Conservation (phyloP, 2,329 filamentous ascomycete species). For the Setomelanomma holmii region DNA sequence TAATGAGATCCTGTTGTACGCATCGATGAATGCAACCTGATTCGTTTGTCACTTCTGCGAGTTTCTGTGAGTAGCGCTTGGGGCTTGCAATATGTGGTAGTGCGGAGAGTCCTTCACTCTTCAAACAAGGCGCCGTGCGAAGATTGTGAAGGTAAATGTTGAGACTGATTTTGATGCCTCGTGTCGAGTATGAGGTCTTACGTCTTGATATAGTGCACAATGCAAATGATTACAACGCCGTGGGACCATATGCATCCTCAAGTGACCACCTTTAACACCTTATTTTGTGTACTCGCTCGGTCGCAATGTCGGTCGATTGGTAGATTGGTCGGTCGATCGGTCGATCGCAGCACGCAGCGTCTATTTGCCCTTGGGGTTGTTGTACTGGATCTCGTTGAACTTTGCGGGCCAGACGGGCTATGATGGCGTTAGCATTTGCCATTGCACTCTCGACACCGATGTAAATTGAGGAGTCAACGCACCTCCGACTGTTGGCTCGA, state of each 20-base stretch:
- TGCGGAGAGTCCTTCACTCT: too few relatives aligned
- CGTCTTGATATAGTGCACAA: neutral
- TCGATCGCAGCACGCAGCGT: neutral
- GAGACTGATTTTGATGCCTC: neutral
- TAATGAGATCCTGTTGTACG: too few relatives aligned
- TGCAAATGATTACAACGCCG: neutral
- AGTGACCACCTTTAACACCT: neutral
- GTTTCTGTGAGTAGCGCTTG: too few relatives aligned
- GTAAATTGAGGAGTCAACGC: slow-evolving; percentile 6
- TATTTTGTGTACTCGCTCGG: neutral
- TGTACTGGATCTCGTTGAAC: slow-evolving; percentile 42
- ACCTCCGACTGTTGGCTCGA: slow-evolving; percentile 36
- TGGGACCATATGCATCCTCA: neutral
- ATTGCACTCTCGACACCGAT: too few relatives aligned
- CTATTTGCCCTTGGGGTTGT: slow-evolving; percentile 46
- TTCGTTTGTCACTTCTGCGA: too few relatives aligned
- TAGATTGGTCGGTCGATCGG: neutral
- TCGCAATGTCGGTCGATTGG: neutral
- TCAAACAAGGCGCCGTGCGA: too few relatives aligned
- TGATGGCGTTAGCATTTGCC: slow-evolving; percentile 5
- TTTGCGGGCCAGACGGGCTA: slow-evolving; percentile 36
- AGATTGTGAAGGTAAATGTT: too few relatives aligned
- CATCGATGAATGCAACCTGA: too few relatives aligned
- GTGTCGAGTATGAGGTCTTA: too few relatives aligned
- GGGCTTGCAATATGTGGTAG: too few relatives aligned